Base-by-base conservation (phyloP, 352 stramenopile genomes). In the Phytopythium sindhum region DNA sequence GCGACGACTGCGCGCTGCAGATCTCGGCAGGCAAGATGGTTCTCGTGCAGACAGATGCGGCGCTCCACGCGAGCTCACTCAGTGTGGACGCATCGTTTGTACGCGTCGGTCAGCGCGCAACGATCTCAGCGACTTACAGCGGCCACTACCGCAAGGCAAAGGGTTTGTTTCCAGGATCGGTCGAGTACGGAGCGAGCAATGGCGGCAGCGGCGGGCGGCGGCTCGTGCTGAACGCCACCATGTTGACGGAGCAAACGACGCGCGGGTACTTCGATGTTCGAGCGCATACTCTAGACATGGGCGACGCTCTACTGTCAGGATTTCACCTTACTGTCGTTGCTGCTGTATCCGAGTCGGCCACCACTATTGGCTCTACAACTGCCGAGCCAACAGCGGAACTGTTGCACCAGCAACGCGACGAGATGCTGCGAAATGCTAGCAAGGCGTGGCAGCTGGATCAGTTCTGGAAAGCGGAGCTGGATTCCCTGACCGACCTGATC, bases 1-100 rank as follows among this genome's bases (percentile, higher is more conserved):
- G 83, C 15, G 73, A 84, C 41, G 74, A 90, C 61, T 91, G 83
- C 42, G 45, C 78, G 31, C 52, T 91, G 35, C 70, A 83, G 59
- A 60, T 91, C 45, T 75, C 68, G 15, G 72, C 78, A 1, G 75
- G 78, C 14, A 79, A 89, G 41, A 84, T 85, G 75, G 69, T 90
- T 61, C 63, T 84, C 11, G 45, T 91, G 1, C 62, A 68, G 8
- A 24, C 61, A 10, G 62, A 74, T 11, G 68, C 83, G 4, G 45
- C 51, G 33, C 67, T 91, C 12, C 64, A 45, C 24, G 83, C 77
- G 3, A 75, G 68, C 14, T 79, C 78, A 2, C 45, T 91, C 0
- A 82, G 74, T 45, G 62, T 91, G 11, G 77, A 85, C 57, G 80
- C 83, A 9, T 76, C 80, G 37, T 90, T 85, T 44, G 83, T 91